Percentiles rank a stretch among this genome's conserved stretches.
phyloP scores from a whole-genome alignment of 805 yeast genomes.

The Candida mattraensis region DNA sequence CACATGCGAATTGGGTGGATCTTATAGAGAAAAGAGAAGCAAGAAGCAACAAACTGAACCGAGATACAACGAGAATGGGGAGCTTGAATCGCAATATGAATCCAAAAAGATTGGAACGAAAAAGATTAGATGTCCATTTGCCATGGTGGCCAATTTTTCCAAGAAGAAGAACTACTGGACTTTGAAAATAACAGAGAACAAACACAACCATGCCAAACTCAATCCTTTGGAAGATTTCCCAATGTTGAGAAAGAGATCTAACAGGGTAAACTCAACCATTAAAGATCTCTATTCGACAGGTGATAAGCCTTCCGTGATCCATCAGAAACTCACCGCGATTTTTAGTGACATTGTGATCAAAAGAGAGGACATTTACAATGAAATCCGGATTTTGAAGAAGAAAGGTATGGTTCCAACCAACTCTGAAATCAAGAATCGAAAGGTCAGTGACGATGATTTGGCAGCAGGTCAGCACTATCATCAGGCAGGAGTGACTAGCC shows the following conservation, averaged over 20 bases:
- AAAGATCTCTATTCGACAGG: constrained; percentile 53
- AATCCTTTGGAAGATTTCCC: constrained; percentile 57
- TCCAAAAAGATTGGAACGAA: constrained; percentile 40
- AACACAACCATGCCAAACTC: constrained; percentile 58
- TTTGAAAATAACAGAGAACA: constrained; percentile 51
- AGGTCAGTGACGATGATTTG: constrained; percentile 25
- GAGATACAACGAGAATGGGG: constrained; percentile 24
- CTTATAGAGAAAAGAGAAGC: constrained; percentile 50
- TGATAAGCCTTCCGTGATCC: constrained; percentile 55
- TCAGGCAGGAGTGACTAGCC: constrained; percentile 8
- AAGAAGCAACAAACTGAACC: constrained; percentile 22
- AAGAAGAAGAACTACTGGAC: constrained; percentile 53
- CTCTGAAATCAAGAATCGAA: constrained; percentile 28
- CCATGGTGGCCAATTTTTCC: constrained; percentile 57
- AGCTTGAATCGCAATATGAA: constrained; percentile 20
- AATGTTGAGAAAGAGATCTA: constrained; percentile 53
- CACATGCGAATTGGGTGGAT: constrained; percentile 59
- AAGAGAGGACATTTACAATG: constrained; percentile 58
- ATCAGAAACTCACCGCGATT: constrained; percentile 48
- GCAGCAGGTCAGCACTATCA: constrained; percentile 15
- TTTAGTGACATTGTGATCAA: constrained; percentile 55
- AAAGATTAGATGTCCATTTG: constrained; percentile 55
- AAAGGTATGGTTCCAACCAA: constrained; percentile 37
- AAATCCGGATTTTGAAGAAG: constrained; percentile 54
- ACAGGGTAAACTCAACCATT: constrained; percentile 50